Evolutionary conservation across 306 rosid species (phyloP).

Genomic region (Sphenostylis stenocarpa): DNA sequence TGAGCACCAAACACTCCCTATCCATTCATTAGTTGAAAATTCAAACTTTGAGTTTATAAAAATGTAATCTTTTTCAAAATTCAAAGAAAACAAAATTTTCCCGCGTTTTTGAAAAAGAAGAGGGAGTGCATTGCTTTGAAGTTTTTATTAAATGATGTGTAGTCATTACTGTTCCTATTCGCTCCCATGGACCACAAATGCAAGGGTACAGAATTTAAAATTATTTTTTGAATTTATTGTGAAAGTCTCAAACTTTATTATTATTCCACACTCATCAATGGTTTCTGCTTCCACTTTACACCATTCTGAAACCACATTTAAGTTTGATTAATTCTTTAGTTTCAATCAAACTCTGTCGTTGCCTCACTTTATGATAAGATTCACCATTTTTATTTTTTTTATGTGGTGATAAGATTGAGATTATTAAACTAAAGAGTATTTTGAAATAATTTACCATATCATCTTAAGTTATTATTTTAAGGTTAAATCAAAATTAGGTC

Average conservation of each 20-base stretch:
- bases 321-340: not conserved
- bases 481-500: too few relatives aligned
- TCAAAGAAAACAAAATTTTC: not conserved
- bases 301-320: not conserved
- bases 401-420: too few relatives aligned
- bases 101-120: slow-evolving; percentile 26
- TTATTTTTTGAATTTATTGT: not conserved
- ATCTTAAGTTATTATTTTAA: too few relatives aligned
- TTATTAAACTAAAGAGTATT: too few relatives aligned
- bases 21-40: not conserved
- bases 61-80: slow-evolving; percentile 24
- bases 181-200: slow-evolving; percentile 19
- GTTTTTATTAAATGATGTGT: not conserved
- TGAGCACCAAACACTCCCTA: not conserved
- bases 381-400: too few relatives aligned
- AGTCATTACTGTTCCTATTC: not conserved
- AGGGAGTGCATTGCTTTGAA: not conserved
- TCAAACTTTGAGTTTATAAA: too few relatives aligned
- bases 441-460: too few relatives aligned
- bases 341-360: too few relatives aligned
- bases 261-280: not conserved
- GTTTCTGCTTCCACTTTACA: not conserved
- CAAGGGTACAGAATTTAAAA: not conserved
- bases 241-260: not conserved
- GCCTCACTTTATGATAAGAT: too few relatives aligned